Base-by-base conservation (phyloP, 768 basidiomycete genomes). In the Gautieria morchelliformis region DNA sequence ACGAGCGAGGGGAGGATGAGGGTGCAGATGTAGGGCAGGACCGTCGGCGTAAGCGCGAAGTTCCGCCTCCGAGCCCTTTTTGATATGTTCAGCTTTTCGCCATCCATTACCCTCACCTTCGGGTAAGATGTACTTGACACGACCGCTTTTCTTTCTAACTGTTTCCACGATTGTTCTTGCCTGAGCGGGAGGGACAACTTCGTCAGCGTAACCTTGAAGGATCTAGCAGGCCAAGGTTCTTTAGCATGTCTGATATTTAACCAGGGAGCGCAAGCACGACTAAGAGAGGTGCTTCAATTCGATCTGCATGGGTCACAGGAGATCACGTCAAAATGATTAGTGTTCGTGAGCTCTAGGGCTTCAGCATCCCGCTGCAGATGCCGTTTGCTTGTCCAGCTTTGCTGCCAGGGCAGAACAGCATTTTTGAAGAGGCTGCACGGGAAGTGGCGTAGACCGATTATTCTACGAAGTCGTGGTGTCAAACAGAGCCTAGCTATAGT, bases 81-180 rank as follows among this genome's bases (percentile, higher is more conserved):
- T 74, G 61, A 83, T 80, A 50, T 74, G 83, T 54, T 78, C 73
- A 24, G 74, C 78, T 59, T 75, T 76, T 48, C 80, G 70, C 76
- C 78, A 84, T 0, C 84, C 83, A 65, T 85, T 83, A 2, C 83
- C 83, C 68, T 87, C 84, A 19, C 83, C 84, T 14, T 76, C 70
- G 65, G 84, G 85, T 0, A 80, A 61, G 59, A 81, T 73, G 60
- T 83, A 81, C 62, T 85, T 79, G 20, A 83, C 78, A 12, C 72
- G 63, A 0, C 82, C 83, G 3, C 76, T 75, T 0, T 72, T 70
- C 52, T 73, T 69, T 53, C 73, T 69, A 60, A 86, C 78, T 56
- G 68, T 75, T 14, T 80, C 71, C 40, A 80, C 77, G 51, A 88
- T 85, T 12, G 66, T 65, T 56, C 79, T 74, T 0, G 87, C 78